phyloP scores from a whole-genome alignment of 768 basidiomycete species.

The Grammothele lineata region DNA sequence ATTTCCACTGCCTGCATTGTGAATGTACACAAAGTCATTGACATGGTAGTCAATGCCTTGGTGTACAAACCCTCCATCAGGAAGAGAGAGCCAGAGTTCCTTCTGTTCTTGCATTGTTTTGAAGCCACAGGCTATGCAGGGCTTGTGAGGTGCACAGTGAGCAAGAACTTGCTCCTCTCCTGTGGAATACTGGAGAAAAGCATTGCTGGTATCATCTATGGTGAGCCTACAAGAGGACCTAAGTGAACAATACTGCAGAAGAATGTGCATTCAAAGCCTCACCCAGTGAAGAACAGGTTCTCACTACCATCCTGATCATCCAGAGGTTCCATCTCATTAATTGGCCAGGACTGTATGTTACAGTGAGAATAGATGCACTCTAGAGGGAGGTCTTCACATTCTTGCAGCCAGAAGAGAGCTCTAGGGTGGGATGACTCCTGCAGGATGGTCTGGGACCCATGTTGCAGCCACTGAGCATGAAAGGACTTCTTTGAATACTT shows the following conservation, averaged over 20 bases:
- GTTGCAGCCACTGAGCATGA: conserved; percentile 70
- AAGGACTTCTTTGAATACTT: conserved; percentile 40
- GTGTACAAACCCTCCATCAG: conserved; percentile 34
- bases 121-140: conserved; percentile 50
- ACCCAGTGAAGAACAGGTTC: conserved; percentile 57
- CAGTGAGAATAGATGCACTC: conserved; percentile 57
- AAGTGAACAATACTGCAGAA: neutral
- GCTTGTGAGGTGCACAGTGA: conserved; percentile 27
- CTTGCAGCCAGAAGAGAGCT: conserved; percentile 49
- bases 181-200: neutral
- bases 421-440: conserved; percentile 65
- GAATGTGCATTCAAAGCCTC: conserved; percentile 10
- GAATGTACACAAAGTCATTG: conserved; percentile 60
- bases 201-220: conserved; percentile 37
- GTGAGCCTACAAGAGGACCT: conserved; percentile 34
- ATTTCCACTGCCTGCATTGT: conserved; percentile 20
- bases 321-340: conserved; percentile 41
- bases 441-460: conserved; percentile 61
- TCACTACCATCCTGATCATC: conserved; percentile 39
- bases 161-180: conserved; percentile 27
- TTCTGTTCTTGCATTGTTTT: conserved; percentile 24
- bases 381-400: conserved; percentile 53
- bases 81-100: conserved; percentile 24
- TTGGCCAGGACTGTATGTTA: conserved; percentile 39
- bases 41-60: conserved; percentile 48